These are phyloP conservation scores for Chaetomiaceae sp. DNA, from an alignment of 2,329 filamentous ascomycete species.

Conservation along the genomic window DNA sequence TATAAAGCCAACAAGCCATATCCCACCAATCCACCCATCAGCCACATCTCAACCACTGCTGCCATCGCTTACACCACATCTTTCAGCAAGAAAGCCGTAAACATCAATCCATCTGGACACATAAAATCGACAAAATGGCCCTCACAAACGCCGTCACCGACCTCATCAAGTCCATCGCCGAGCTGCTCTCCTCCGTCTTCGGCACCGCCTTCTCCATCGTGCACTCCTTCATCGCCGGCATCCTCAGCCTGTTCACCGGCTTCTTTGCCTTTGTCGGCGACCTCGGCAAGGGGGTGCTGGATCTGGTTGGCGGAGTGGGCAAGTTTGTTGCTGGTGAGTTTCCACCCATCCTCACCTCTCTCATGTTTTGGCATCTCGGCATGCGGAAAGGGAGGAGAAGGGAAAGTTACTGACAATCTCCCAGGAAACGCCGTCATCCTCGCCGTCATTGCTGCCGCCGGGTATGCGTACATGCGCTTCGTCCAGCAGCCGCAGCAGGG, in stretches of 20 bases:
- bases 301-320: slow-evolving; percentile 26
- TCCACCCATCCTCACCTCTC: not conserved
- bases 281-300: slow-evolving; percentile 24
- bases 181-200: slow-evolving; percentile 27
- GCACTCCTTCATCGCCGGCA: slow-evolving; percentile 24
- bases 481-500: slow-evolving; percentile 21
- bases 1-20: slow-evolving; percentile 6
- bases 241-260: slow-evolving; percentile 24
- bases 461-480: slow-evolving; percentile 24
- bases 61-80: not conserved
- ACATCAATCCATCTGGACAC: not conserved
- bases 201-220: slow-evolving; percentile 24
- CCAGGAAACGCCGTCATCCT: slow-evolving; percentile 29
- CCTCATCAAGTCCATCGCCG: slow-evolving; percentile 27
- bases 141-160: slow-evolving; percentile 25
- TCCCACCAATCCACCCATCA: not conserved
- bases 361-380: not conserved
- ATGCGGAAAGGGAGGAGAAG: not conserved
- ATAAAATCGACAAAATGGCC: slow-evolving; percentile 22
- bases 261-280: slow-evolving; percentile 25
- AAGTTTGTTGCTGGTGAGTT: slow-evolving; percentile 27
- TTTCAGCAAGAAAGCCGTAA: not conserved
- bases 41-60: not conserved
- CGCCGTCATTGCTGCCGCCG: slow-evolving; percentile 30
- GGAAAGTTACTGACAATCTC: not conserved